Evolutionary conservation across 345 rosid genomes (phyloP).

Genomic region (Lagerstroemia speciosa): DNA sequence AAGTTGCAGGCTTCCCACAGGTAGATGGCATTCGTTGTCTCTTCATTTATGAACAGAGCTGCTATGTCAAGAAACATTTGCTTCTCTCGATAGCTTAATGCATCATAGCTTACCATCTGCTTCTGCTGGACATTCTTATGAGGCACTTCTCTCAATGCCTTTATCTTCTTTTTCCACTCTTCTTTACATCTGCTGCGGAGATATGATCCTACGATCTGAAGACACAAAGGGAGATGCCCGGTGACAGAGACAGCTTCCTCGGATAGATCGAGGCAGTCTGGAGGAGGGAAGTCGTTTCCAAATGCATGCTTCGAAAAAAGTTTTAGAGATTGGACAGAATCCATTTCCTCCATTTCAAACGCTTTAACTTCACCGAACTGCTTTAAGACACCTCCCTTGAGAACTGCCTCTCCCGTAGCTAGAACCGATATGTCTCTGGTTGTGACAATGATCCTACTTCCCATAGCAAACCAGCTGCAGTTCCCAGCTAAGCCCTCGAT

Average conservation of each 20-base stretch:
- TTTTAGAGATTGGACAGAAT: neutral
- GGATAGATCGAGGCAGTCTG: neutral
- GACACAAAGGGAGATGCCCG: slow-evolving; percentile 7
- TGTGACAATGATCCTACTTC: slow-evolving; percentile 3
- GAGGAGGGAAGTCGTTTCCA: neutral
- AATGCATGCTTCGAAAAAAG: slow-evolving; percentile 4
- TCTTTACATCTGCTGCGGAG: slow-evolving; percentile 3
- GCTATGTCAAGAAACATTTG: slow-evolving; percentile 14
- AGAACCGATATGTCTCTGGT: slow-evolving; percentile 2
- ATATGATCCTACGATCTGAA: slow-evolving; percentile 6
- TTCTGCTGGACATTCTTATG: slow-evolving; percentile 10
- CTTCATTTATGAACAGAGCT: neutral
- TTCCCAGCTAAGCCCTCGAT: neutral
- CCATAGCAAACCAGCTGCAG: neutral
- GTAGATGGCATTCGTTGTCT: slow-evolving; percentile 1
- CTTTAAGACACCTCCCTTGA: neutral
- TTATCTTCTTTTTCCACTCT: slow-evolving; percentile 2
- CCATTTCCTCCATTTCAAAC: neutral
- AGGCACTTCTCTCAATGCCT: slow-evolving; percentile 6
- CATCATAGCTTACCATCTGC: neutral
- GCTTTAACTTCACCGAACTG: neutral
- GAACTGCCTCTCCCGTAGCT: neutral
- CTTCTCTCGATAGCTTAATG: neutral
- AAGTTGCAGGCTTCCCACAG: neutral
- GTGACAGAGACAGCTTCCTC: neutral